A percentile compares a stretch with the other conserved stretches of the same genome.
Evolutionary conservation across 2,329 filamentous ascomycete species (phyloP).

Genomic region (Alternaria tenuissima): DNA sequence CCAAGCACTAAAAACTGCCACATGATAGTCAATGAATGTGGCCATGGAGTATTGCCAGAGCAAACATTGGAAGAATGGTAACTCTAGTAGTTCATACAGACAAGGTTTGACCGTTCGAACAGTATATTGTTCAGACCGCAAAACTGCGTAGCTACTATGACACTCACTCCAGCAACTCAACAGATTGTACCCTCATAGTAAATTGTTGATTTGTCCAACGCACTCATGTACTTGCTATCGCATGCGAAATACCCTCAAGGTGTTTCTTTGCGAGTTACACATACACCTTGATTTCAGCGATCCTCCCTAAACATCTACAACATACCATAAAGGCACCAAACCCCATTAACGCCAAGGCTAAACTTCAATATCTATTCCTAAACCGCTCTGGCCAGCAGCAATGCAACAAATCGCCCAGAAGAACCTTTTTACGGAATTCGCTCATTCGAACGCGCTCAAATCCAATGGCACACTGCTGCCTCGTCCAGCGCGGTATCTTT

Average conservation of each 20-base stretch:
- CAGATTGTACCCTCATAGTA: neutral
- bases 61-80: neutral
- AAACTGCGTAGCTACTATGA: neutral
- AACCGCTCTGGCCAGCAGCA: conserved; percentile 12
- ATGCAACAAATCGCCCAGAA: conserved; percentile 15
- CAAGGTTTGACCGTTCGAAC: neutral
- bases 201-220: neutral
- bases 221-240: neutral
- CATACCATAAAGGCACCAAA: conserved; percentile 2
- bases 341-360: conserved; percentile 31
- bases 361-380: conserved; percentile 20
- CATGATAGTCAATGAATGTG: neutral
- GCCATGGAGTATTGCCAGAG: neutral
- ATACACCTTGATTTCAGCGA: neutral
- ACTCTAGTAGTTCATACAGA: neutral
- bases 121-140: neutral
- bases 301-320: neutral
- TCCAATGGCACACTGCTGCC: conserved; percentile 95
- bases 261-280: neutral
- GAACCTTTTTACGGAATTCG: neutral
- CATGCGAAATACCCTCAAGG: neutral
- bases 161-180: neutral
- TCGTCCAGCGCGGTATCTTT: conserved; percentile 86
- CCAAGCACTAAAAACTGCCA: neutral
- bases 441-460: conserved; percentile 66